These are phyloP conservation scores for Eucalyptus sp. DNA, from an alignment of 345 rosid species.

Conservation along the genomic window DNA sequence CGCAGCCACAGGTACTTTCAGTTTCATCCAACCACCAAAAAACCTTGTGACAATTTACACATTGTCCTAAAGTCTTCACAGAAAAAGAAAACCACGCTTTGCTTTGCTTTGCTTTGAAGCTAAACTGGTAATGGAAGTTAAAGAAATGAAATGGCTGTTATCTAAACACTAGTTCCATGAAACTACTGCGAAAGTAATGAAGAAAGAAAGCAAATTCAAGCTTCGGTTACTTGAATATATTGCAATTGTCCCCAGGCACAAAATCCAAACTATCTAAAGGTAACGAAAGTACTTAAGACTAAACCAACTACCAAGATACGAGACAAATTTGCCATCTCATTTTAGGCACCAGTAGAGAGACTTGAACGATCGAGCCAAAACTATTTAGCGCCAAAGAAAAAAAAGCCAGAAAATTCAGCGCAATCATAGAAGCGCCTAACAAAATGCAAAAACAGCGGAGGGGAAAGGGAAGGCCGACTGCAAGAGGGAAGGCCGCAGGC, in stretches of 20 bases:
- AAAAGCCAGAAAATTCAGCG: neutral
- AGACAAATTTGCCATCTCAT: neutral
- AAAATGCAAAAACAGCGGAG: neutral
- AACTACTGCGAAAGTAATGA: neutral
- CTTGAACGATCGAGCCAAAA: neutral
- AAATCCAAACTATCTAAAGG: neutral
- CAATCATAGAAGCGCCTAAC: neutral
- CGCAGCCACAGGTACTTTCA: neutral
- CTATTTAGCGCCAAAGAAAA: neutral
- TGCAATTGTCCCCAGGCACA: neutral
- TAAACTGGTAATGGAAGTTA: neutral
- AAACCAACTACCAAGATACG: neutral
- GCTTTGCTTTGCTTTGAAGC: neutral
- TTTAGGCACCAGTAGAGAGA: neutral
- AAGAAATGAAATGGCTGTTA: neutral
- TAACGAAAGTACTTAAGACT: neutral
- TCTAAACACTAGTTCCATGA: neutral
- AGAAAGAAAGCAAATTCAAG: neutral
- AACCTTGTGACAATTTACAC: neutral
- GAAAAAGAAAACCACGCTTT: neutral
- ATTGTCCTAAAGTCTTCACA: neutral
- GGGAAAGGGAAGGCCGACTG: neutral
- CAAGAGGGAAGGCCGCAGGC: neutral
- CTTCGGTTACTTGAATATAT: neutral
- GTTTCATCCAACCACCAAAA: neutral